These are phyloP conservation scores for Cerioporus squamosus DNA, from an alignment of 1,284 basidiomycete species.

Conservation along the genomic window DNA sequence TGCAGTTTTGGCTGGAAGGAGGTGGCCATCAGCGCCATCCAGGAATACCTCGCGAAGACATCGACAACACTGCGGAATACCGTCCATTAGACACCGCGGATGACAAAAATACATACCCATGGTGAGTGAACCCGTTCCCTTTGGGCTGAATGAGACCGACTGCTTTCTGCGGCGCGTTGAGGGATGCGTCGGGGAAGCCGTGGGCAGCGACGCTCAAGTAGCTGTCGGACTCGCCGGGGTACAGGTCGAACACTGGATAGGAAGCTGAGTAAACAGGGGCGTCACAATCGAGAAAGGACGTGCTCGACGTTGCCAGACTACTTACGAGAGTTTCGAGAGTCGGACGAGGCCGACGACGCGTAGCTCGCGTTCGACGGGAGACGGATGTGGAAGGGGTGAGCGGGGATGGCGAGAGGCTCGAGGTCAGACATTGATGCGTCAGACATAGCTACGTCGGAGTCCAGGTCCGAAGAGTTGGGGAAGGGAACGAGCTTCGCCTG, in stretches of 20 bases:
- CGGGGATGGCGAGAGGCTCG: conserved; percentile 54
- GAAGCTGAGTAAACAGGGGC: conserved; percentile 42
- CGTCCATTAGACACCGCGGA: background rate
- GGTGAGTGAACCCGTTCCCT: conserved; percentile 59
- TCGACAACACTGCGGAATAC: background rate
- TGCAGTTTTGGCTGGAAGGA: conserved; percentile 59
- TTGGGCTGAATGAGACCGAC: conserved; percentile 73
- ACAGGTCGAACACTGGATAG: conserved; percentile 67
- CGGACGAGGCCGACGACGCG: conserved; percentile 49
- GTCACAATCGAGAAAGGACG: conserved; percentile 5
- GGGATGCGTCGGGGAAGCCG: conserved; percentile 46
- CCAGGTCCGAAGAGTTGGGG: conserved; percentile 55
- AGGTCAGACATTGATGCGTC: conserved; percentile 56
- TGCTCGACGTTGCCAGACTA: conserved; percentile 15
- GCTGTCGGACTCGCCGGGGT: conserved; percentile 52
- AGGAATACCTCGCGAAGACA: conserved; percentile 4
- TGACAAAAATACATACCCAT: conserved; percentile 59
- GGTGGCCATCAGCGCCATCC: conserved; percentile 26
- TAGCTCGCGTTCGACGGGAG: conserved; percentile 69
- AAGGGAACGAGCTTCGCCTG: conserved; percentile 76
- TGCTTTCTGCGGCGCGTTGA: conserved; percentile 37
- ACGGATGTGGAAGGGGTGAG: conserved; percentile 62
- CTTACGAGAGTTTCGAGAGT: conserved; percentile 44
- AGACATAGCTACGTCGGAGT: conserved; percentile 72
- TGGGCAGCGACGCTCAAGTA: conserved; percentile 53